Base-by-base conservation (phyloP, 1,139 yeast genomes). In the Candida glucosophila region DNA sequence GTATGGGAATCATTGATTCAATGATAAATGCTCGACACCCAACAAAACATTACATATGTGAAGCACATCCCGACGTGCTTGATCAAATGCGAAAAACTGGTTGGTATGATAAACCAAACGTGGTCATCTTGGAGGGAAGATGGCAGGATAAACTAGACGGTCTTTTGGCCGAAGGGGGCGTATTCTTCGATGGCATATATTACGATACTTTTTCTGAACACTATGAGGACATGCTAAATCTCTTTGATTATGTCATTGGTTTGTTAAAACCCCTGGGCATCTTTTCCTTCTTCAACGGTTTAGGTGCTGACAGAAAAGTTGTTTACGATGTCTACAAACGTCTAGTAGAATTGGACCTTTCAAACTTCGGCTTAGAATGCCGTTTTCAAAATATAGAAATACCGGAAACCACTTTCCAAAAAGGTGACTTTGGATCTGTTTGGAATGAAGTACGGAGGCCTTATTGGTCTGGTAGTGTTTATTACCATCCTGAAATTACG, bases 201-300 rank as follows among this genome's bases (percentile, higher is more conserved):
- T 88, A 82, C 49, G 97, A 88, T 51, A 88, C 97, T 0, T 88
- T 81, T 49, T 80, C 94, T 31, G 97, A 88, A 48, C 93, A 83
- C 48, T 70, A 72, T 36, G 61, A 66, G 34, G 96, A 88, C 48
- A 80, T 88, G 90, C 64, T 83, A 22, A 93, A 83, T 26, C 63
- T 88, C 20, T 83, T 80, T 46, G 95, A 88, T 53, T 49, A 67
- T 14, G 67, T 83, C 4, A 94, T 86, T 10, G 95, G 95, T 0
- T 57, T 88, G 27, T 55, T 88, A 35, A 79, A 80, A 47, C 86
- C 93, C 2, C 70, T 71, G 20, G 94, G 94, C 4, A 68, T 75
- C 1, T 86, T 88, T 37, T 83, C 95, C 2, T 88, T 85, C 48
- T 88, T 88, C 62, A 88, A 88, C 43, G 97, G 97, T 0, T 64